Evolutionary conservation across 1,284 basidiomycete species (phyloP).

Genomic region (Pyrrhoderma noxium): DNA sequence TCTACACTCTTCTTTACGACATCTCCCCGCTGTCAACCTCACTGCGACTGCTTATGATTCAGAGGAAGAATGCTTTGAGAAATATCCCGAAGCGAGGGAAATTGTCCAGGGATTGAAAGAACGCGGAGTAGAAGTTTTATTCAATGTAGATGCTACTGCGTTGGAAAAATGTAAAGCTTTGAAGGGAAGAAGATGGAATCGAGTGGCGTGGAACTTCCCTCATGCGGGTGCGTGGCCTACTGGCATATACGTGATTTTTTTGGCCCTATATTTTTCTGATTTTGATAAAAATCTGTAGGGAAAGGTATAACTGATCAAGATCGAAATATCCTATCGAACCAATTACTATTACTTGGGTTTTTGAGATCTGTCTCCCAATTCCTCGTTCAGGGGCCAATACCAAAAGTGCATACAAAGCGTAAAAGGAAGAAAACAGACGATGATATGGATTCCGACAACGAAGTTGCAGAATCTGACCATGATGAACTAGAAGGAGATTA

Average conservation of each 20-base stretch:
- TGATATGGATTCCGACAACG: constrained; percentile 18
- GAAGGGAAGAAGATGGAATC: constrained; percentile 62
- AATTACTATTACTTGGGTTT: constrained; percentile 82
- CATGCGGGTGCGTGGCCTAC: constrained; percentile 71
- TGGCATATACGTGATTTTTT: constrained; percentile 12
- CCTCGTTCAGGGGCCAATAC: constrained; percentile 53
- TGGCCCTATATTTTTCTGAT: neutral
- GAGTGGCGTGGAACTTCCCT: constrained; percentile 94
- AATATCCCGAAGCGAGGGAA: constrained; percentile 75
- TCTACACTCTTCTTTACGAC: constrained; percentile 32
- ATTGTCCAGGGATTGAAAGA: constrained; percentile 54
- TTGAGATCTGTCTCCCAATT: constrained; percentile 66
- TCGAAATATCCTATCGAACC: constrained; percentile 89
- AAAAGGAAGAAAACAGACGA: constrained; percentile 29
- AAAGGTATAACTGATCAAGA: constrained; percentile 93
- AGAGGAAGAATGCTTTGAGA: constrained; percentile 68
- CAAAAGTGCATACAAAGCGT: constrained; percentile 41
- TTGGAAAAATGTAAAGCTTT: constrained; percentile 54
- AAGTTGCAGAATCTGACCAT: constrained; percentile 19
- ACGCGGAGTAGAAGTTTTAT: constrained; percentile 68
- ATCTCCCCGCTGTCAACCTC: constrained; percentile 61
- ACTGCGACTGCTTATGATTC: constrained; percentile 87
- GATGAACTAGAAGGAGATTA: constrained; percentile 20
- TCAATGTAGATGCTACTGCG: constrained; percentile 79
- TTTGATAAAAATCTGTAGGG: constrained; percentile 39